Percentiles rank a stretch among this genome's conserved stretches.
Conservation (phyloP, 306 rosid species). For the Acmispon strigosus region DNA sequence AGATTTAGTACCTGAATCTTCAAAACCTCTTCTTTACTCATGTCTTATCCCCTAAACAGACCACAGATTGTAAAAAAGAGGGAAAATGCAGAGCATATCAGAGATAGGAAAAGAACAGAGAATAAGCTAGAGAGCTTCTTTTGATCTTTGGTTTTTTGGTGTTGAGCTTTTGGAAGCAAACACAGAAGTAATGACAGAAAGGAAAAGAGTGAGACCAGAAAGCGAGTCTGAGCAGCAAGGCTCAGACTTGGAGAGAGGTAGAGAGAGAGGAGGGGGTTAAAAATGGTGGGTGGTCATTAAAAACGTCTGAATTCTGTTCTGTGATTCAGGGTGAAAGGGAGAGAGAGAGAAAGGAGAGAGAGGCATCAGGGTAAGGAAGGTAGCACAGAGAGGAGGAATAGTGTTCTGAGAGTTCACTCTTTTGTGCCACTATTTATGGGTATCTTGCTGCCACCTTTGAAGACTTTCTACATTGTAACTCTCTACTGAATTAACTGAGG, state of each 20-base stretch:
- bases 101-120: conserved; percentile 11
- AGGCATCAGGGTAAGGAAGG: background rate
- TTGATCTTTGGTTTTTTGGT: conserved; percentile 7
- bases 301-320: conserved; percentile 31
- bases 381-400: background rate
- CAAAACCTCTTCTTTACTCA: conserved; percentile 86
- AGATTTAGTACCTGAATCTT: conserved; percentile 70
- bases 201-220: conserved; percentile 38
- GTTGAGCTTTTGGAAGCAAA: conserved; percentile 24
- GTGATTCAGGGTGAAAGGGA: conserved; percentile 33
- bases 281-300: conserved; percentile 37
- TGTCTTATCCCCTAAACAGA: conserved; percentile 28
- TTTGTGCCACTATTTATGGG: conserved; percentile 39
- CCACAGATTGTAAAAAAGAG: conserved; percentile 18
- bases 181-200: conserved; percentile 17
- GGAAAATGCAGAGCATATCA: conserved; percentile 16
- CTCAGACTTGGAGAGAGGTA: conserved; percentile 29
- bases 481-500: background rate
- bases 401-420: conserved; percentile 16
- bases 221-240: conserved; percentile 19
- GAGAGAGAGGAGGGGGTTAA: background rate
- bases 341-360: conserved; percentile 7
- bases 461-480: background rate
- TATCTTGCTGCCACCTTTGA: too few species aligned
- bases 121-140: background rate